These are phyloP conservation scores for Fistulinella cinereoalba DNA, from an alignment of 1,284 basidiomycete genomes.

Conservation along the genomic window DNA sequence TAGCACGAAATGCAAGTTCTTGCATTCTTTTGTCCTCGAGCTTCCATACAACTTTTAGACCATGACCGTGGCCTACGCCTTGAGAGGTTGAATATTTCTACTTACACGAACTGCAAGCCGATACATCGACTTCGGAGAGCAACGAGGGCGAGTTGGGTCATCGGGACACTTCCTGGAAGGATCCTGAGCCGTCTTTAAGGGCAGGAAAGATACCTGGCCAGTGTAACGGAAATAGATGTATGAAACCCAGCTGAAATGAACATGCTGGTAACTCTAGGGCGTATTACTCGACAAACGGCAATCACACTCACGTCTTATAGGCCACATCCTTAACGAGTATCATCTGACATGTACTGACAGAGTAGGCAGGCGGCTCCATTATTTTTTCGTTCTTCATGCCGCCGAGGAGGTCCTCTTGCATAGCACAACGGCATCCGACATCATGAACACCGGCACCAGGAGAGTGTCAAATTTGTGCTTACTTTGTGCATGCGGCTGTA, in stretches of 20 bases:
- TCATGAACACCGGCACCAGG: too few species aligned
- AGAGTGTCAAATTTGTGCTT: too few species aligned
- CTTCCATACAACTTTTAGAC: slow-evolving; percentile 11
- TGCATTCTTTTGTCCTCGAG: slow-evolving; percentile 26
- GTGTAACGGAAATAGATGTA: slow-evolving; percentile 34
- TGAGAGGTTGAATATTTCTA: not conserved
- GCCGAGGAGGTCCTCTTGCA: not conserved
- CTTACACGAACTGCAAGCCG: slow-evolving; percentile 26
- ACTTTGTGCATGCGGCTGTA: too few species aligned
- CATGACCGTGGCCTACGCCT: too few species aligned
- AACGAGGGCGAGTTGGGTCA: slow-evolving; percentile 1
- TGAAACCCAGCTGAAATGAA: slow-evolving; percentile 24
- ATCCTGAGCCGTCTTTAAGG: slow-evolving; percentile 22
- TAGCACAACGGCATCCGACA: too few species aligned
- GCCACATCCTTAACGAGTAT: slow-evolving; percentile 30
- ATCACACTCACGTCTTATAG: slow-evolving; percentile 28
- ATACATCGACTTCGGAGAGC: slow-evolving; percentile 37
- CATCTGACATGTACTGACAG: slow-evolving; percentile 23
- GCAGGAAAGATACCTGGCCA: slow-evolving; percentile 26
- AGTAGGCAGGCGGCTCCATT: slow-evolving; percentile 25
- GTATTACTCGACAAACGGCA: not conserved
- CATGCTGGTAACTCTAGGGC: not conserved
- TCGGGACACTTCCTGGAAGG: not conserved
- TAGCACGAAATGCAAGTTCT: slow-evolving; percentile 27
- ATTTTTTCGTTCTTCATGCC: slow-evolving; percentile 1